Base-by-base conservation (phyloP, 192 early-diverging fungal species). In the Backusella sp. region DNA sequence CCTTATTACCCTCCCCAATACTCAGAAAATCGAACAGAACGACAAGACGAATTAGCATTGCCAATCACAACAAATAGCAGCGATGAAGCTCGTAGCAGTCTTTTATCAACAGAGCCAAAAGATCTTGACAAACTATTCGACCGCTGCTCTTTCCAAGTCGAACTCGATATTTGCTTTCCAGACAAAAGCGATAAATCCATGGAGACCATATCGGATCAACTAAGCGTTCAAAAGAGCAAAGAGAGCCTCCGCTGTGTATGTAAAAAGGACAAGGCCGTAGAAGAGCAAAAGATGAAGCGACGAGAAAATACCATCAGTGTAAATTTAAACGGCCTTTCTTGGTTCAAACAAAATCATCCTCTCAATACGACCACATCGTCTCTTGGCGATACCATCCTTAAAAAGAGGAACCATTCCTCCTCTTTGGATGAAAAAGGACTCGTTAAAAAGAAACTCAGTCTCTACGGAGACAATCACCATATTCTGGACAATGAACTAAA, bases 131-230 rank as follows among this genome's bases (percentile, higher is more conserved):
- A 69, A 32, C 17, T 76, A 28, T 76, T 76, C 15, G 37, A 75
- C 4, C 41, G 42, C 26, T 62, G 56, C 4, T 42, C 41, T 11
- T 9, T 42, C 11, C 44, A 28, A 19, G 28, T 26, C 37, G 75
- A 76, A n/a, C 44, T 35, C 2, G 75, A 76, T 41, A 69, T 76
- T 37, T 76, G 75, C 15, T 76, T 59, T 39, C 75, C 75, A 39
- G 35, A 68, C 3, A 17, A 36, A 21, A 35, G 14, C 42, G 12
- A 28, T 59, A 39, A 66, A 39, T 4, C 32, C 19, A 23, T 30
- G 7, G 35, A 36, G 6, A 68, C 34, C 6, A 67, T 34, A 67
- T 7, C 34, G 19, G 17, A 36, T 11, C 21, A 68, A 21, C n/a
- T 12, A 39, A 62, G 9, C 11, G 23, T 23, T 62, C 21, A 62